phyloP scores from a whole-genome alignment of 2,329 filamentous ascomycete species.

The Penicillium freii region DNA sequence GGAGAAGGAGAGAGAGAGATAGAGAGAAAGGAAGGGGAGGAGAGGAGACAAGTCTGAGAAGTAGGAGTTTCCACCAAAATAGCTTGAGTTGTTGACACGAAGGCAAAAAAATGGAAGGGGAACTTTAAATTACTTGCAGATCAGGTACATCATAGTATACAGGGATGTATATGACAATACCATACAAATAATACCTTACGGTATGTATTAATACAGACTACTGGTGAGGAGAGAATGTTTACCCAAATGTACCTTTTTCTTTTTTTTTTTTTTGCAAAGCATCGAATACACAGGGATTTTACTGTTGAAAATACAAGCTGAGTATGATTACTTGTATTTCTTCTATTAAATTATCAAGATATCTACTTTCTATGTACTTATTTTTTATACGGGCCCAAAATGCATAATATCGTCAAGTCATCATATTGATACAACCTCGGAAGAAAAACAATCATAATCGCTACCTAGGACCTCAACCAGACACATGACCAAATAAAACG shows the following conservation, averaged over 20 bases:
- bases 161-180: too few relatives aligned
- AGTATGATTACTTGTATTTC: too few relatives aligned
- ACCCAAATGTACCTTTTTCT: too few relatives aligned
- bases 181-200: too few relatives aligned
- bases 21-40: not conserved
- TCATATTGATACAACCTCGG: constrained; percentile 1
- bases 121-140: constrained; percentile 17
- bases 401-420: not conserved
- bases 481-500: not conserved
- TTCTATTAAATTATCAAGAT: not conserved
- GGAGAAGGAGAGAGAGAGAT: not conserved
- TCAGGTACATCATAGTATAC: constrained; percentile 7
- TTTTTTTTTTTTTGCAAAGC: too few relatives aligned
- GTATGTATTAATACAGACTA: too few relatives aligned
- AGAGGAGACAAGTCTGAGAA: constrained; percentile 2
- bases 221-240: too few relatives aligned
- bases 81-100: constrained; percentile 41
- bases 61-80: not conserved
- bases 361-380: not conserved
- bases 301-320: too few relatives aligned
- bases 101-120: constrained; percentile 31
- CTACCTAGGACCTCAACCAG: not conserved
- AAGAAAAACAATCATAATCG: not conserved
- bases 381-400: not conserved
- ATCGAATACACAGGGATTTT: too few relatives aligned